phyloP scores from a whole-genome alignment of 495 filamentous ascomycete genomes.

The Penicillium paradoxum region DNA sequence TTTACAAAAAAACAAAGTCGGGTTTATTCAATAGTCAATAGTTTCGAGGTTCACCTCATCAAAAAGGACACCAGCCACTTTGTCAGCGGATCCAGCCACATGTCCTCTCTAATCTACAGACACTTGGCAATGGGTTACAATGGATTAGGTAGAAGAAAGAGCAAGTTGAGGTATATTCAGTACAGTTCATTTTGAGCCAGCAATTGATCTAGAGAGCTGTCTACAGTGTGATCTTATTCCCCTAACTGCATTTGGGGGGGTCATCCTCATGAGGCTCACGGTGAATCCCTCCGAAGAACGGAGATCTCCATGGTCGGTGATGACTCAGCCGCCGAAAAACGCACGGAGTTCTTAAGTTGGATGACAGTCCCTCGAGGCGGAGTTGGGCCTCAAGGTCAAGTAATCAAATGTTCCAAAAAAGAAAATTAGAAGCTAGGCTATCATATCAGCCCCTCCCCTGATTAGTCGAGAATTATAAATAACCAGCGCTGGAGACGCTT shows the following conservation, averaged over 20 bases:
- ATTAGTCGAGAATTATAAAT: not conserved
- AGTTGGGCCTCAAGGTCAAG: not conserved
- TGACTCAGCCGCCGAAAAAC: constrained; percentile 10
- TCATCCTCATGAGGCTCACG: not conserved
- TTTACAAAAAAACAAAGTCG: not conserved
- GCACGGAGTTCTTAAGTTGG: not conserved
- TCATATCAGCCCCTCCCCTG: not conserved
- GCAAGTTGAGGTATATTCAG: not conserved
- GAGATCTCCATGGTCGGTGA: not conserved
- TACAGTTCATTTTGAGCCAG: not conserved
- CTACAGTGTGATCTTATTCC: not conserved
- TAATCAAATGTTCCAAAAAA: not conserved
- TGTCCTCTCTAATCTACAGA: constrained; percentile 16
- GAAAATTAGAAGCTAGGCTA: not conserved
- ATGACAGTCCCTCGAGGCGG: not conserved
- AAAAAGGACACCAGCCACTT: constrained; percentile 27
- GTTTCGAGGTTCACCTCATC: constrained; percentile 8
- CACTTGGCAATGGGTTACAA: not conserved
- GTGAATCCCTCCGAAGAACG: constrained; percentile 5
- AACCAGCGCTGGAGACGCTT: constrained; percentile 2
- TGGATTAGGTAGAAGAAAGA: not conserved
- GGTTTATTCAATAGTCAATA: constrained; percentile 13
- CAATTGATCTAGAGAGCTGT: not conserved
- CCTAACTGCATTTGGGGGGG: constrained; percentile 4
- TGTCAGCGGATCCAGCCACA: constrained; percentile 34